These are phyloP conservation scores for Aspergillus avenaceus DNA, from an alignment of 495 filamentous ascomycete genomes.

Conservation along the genomic window DNA sequence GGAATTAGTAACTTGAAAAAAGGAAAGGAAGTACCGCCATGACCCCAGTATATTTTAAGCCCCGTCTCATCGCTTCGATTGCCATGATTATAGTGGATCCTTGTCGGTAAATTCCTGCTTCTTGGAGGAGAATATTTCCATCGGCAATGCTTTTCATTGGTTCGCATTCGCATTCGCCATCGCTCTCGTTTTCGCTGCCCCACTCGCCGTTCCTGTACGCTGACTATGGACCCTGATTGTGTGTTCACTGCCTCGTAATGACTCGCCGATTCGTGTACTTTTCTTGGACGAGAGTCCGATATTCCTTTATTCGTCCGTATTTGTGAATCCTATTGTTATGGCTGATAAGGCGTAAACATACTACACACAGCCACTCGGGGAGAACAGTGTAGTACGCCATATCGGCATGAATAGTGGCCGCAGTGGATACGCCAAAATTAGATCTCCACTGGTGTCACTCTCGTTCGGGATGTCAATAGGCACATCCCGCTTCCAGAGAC, in stretches of 20 bases:
- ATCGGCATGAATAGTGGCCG: not conserved
- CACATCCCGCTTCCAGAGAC: not conserved
- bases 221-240: slow-evolving; percentile 2
- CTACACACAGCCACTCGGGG: not conserved
- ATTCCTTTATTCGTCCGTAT: no score
- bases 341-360: no score
- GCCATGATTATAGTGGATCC: not conserved
- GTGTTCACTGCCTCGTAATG: no score
- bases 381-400: not conserved
- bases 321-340: no score
- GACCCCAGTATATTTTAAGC: not conserved
- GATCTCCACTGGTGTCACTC: slow-evolving; percentile 2
- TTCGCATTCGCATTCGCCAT: slow-evolving; percentile 13
- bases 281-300: no score
- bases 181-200: slow-evolving; percentile 26
- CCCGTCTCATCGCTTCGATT: not conserved
- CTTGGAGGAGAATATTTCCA: slow-evolving; percentile 4
- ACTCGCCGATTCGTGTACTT: not conserved
- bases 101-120: not conserved
- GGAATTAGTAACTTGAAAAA: not conserved
- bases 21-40: not conserved
- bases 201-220: not conserved
- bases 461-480: not conserved
- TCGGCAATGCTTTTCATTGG: slow-evolving; percentile 24
- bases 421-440: not conserved